These are phyloP conservation scores for Hypomyces perniciosus DNA, from an alignment of 2,329 filamentous ascomycete genomes.

Conservation along the genomic window DNA sequence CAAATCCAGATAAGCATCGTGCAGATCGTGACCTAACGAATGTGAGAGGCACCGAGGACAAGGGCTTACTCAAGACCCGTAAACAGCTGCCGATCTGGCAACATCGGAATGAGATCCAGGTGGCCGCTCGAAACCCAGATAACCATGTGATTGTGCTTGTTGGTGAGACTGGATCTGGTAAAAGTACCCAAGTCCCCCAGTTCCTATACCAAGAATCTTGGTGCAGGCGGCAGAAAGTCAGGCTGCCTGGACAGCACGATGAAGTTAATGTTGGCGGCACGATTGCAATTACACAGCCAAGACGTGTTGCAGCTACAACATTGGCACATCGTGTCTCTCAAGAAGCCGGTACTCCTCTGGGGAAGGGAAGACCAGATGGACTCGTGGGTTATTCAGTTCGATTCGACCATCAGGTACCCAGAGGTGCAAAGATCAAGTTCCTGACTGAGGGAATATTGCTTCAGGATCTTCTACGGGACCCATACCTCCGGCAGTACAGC, in stretches of 20 bases:
- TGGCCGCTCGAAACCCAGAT: constrained; percentile 45
- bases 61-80: constrained; percentile 41
- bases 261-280: constrained; percentile 62
- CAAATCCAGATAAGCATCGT: background rate
- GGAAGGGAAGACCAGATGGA: constrained; percentile 34
- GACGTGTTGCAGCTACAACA: constrained; percentile 88
- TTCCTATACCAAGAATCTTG: constrained; percentile 75
- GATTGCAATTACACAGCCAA: constrained; percentile 90
- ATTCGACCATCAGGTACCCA: constrained; percentile 83
- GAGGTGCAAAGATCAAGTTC: constrained; percentile 82
- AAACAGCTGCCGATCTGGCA: constrained; percentile 76
- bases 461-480: constrained; percentile 86
- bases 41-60: constrained; percentile 23
- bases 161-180: constrained; percentile 93
- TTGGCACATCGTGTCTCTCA: constrained; percentile 81
- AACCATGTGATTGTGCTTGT: constrained; percentile 77
- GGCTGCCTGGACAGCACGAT: constrained; percentile 31
- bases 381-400: constrained; percentile 88
- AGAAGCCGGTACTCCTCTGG: constrained; percentile 57
- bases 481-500: constrained; percentile 76
- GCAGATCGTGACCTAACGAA: constrained; percentile 7
- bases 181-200: constrained; percentile 93
- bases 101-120: constrained; percentile 63
- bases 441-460: constrained; percentile 94
- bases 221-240: constrained; percentile 60